Base-by-base conservation (phyloP, 2,329 filamentous ascomycete species). In the Fusarium musae region DNA sequence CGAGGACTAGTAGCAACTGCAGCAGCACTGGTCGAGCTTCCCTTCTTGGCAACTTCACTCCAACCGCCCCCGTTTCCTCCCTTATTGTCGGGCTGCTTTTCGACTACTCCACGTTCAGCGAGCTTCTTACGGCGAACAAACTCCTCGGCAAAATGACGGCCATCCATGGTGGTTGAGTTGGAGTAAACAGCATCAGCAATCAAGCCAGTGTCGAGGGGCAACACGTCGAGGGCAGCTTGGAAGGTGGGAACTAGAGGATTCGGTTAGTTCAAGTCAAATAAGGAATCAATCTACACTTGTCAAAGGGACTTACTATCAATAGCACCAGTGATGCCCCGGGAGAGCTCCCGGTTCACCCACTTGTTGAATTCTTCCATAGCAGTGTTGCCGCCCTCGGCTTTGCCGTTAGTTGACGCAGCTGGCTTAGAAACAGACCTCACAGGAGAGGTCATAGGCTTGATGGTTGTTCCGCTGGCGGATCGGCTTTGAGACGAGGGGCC, bases 41-140 rank as follows among this genome's bases (percentile, higher is more conserved):
- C 93, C 87, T 98, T 98, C 91, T 98, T 98, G 3, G 96, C 96
- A 59, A 99, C 96, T 84, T 98, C 96, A 77, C 89, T 97, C 96
- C 96, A 99, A 26, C 96, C 96, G 62, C 93, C 91, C 32, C 87
- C 84, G 32, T 83, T 73, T 81, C 85, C 69, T 77, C 82, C 63
- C 79, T 87, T 79, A 70, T 85, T 87, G 6, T 90, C 88, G 56
- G 75, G 87, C 61, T 93, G 89, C 77, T 93, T 92, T 81, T 95
- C 93, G 23, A 97, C 87, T 44, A 98, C 89, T 43, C 96, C 96
- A 85, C 95, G 96, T 76, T 98, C 96, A 1, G 96, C 96, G 3
- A 97, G 89, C 87, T 93, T 97, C 84, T 95, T 96, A 77, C 96
- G 95, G 39, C 95, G 93, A 66, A 98, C 90, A 79, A 96, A 99